phyloP scores from a whole-genome alignment of 176 grass and related monocot species.

The Hordeum marinum region DNA sequence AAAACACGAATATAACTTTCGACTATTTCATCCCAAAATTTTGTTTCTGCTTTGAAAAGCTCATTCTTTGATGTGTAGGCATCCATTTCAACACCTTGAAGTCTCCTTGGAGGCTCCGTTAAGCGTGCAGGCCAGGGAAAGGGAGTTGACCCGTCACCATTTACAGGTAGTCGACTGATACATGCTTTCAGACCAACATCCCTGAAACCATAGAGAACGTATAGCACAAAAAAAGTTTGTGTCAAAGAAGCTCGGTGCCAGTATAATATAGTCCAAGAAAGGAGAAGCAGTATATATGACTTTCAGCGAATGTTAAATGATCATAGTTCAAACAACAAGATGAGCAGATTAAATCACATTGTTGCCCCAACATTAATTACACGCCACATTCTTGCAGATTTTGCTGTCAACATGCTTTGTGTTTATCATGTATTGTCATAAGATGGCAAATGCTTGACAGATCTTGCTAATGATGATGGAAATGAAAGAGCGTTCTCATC shows the following conservation, averaged over 20 bases:
- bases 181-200: constrained; percentile 84
- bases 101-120: constrained; percentile 66
- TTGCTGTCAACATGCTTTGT: background rate
- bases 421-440: background rate
- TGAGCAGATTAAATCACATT: background rate
- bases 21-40: constrained; percentile 71
- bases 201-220: constrained; percentile 38
- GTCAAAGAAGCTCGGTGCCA: constrained; percentile 9
- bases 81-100: constrained; percentile 88
- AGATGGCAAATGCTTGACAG: background rate
- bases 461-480: background rate
- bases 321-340: background rate
- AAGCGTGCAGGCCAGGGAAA: constrained; percentile 63
- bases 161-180: constrained; percentile 66
- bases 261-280: background rate
- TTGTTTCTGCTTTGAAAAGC: constrained; percentile 79
- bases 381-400: background rate
- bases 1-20: constrained; percentile 64
- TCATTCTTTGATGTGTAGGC: constrained; percentile 79
- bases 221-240: background rate
- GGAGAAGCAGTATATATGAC: background rate
- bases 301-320: background rate
- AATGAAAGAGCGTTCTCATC: background rate
- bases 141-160: constrained; percentile 47
- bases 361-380: background rate